Percentiles rank a stretch among this genome's conserved stretches.
Conservation (phyloP, 2,329 filamentous ascomycete species). For the Dactylonectria estremocensis region DNA sequence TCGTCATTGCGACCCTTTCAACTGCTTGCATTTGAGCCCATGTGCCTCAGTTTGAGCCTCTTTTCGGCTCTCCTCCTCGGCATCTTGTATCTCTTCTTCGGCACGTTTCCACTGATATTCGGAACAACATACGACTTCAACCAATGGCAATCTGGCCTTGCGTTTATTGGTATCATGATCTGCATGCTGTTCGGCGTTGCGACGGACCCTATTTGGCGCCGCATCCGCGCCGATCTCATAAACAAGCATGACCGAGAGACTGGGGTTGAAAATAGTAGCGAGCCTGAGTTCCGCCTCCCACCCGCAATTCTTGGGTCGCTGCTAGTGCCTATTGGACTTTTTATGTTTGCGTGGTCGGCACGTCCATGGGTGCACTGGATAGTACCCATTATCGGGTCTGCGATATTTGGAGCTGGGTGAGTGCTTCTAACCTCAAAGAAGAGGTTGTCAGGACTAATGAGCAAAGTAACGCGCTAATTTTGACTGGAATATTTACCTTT, state of each 20-base stretch:
- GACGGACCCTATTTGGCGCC: conserved; percentile 77
- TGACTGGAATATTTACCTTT: conserved; percentile 37
- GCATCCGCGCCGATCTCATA: conserved; percentile 71
- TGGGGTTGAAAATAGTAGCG: conserved; percentile 70
- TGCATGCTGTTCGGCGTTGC: conserved; percentile 76
- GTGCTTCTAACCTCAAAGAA: conserved; percentile 6
- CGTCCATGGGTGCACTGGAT: conserved; percentile 80
- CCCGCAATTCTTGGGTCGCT: conserved; percentile 80
- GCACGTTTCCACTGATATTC: conserved; percentile 88
- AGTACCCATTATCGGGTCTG: conserved; percentile 80
- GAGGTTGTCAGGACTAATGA: conserved; percentile 33
- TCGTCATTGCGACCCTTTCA: conserved; percentile 81
- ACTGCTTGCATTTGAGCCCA: conserved; percentile 85
- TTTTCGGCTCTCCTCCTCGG: conserved; percentile 88
- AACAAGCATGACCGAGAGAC: conserved; percentile 66
- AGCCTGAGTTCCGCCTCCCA: conserved; percentile 90
- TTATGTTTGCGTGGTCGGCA: conserved; percentile 88
- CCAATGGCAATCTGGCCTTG: conserved; percentile 84
- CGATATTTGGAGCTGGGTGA: conserved; percentile 66
- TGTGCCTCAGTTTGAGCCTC: conserved; percentile 86
- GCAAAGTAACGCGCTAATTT: conserved; percentile 25
- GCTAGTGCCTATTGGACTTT: conserved; percentile 84
- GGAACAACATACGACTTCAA: conserved; percentile 80
- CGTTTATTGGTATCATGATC: conserved; percentile 80
- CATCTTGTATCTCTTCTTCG: conserved; percentile 92